Conservation (phyloP, 176 grass and related monocot genomes). For the Zoysia pacifica region DNA sequence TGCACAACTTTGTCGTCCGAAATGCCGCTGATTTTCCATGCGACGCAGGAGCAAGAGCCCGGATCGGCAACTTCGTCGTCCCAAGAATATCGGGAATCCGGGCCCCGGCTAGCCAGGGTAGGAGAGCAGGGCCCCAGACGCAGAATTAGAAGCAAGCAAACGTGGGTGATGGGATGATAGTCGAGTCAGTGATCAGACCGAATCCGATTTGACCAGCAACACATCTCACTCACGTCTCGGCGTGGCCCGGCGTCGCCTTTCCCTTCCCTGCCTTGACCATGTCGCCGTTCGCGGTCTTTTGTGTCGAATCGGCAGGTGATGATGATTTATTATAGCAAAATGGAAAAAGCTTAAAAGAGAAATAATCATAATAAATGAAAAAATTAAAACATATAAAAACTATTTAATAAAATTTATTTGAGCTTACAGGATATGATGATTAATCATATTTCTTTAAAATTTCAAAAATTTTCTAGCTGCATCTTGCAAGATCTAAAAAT, state of each 20-base stretch:
- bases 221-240: background rate
- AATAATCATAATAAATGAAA: too few species aligned
- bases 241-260: background rate
- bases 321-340: too few species aligned
- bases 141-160: background rate
- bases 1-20: too few species aligned
- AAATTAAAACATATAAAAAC: too few species aligned
- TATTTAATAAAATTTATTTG: too few species aligned
- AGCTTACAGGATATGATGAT: too few species aligned
- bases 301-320: background rate
- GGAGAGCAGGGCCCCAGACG: background rate
- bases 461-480: too few species aligned
- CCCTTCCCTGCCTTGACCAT: background rate
- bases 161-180: too few species aligned
- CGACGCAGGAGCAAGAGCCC: background rate
- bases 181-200: background rate
- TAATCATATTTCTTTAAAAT: too few species aligned
- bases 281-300: background rate
- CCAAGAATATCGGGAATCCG: background rate
- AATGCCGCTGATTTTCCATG: background rate
- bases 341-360: too few species aligned
- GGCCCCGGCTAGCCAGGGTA: background rate
- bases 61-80: too few species aligned
- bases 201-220: constrained; percentile 4
- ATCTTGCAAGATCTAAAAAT: too few species aligned